phyloP scores from a whole-genome alignment of 2,329 filamentous ascomycete species.

The Karstenula rhodostoma region DNA sequence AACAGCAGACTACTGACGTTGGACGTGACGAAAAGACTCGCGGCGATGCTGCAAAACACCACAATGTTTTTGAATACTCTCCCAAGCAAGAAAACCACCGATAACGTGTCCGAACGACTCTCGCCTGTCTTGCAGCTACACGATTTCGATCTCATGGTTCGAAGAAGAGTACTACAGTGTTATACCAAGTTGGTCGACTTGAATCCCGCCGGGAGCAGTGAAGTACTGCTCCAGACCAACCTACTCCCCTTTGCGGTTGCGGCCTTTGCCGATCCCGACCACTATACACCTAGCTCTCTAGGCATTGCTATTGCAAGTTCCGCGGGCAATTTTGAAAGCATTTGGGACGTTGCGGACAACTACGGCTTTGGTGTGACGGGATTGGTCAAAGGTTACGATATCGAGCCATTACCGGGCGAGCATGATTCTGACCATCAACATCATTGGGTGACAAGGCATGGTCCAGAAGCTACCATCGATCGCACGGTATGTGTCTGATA shows the following conservation, averaged over 20 bases:
- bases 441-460: conserved; percentile 63
- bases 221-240: conserved; percentile 89
- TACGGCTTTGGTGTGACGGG: conserved; percentile 93
- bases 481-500: conserved; percentile 44
- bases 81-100: conserved; percentile 81
- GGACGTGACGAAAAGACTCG: conserved; percentile 91
- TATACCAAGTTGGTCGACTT: conserved; percentile 91
- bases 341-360: conserved; percentile 96
- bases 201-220: conserved; percentile 83
- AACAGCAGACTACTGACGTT: conserved; percentile 91
- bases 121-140: conserved; percentile 86
- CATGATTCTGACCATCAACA: conserved; percentile 51
- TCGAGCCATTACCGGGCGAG: conserved; percentile 73
- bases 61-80: conserved; percentile 87
- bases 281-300: conserved; percentile 82
- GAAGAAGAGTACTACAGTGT: conserved; percentile 90
- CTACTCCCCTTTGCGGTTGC: conserved; percentile 88
- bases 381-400: conserved; percentile 78
- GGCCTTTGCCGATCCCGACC: conserved; percentile 91
- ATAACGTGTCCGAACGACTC: conserved; percentile 84
- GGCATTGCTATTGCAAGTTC: conserved; percentile 92
- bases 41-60: conserved; percentile 94
- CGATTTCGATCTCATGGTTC: conserved; percentile 92
- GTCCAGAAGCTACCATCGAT: conserved; percentile 72
- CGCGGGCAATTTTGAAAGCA: conserved; percentile 86